Evolutionary conservation across 2,329 filamentous ascomycete genomes (phyloP), one percentile per base, ranked within the genome.

Genomic region (Stemphylium lycopersici): DNA sequence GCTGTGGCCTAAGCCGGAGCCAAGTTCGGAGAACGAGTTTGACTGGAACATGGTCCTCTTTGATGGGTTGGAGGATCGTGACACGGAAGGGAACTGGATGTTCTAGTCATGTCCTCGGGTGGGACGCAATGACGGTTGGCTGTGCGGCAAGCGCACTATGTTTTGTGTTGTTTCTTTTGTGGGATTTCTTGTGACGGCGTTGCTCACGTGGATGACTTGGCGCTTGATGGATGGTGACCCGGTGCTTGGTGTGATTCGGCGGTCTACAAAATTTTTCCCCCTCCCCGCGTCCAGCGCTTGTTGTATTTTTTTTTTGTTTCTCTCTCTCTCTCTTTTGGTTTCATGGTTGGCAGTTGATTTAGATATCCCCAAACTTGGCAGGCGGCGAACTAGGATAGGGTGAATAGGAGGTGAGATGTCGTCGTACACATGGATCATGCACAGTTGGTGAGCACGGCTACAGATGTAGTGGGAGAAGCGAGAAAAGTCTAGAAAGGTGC

Each of bases 31-130:
- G 2, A 31, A 44, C 0, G 62, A 53, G 3, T 36, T 69, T 24
- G 69, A 74, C n/a, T 73, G 72, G 58, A 68, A 73, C 29, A 68
- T 74, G 59, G 59, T 72, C 3, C 56, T 74, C 7, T 74, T 71
- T 56, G 68, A 74, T 40, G 72, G 72, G 4, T 60, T 74, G 6
- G 68, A 73, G 31, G 72, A 74, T 40, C 48, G 55, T 43, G 70
- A 74, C 33, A 66, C 61, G 2, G 68, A 73, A 24, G 71, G 71
- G 6, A 73, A 73, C 22, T 74, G 72, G 72, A 56, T 73, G 40
- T 55, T 55, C 22, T 55, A 31, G 39, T n/a, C n/a, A n/a, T n/a
- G n/a, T n/a, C n/a, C n/a, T n/a, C n/a, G n/a, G n/a, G n/a, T n/a
- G n/a, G n/a, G n/a, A n/a, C n/a, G n/a, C n/a, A n/a, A n/a, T 34